Evolutionary conservation across 139 green algal species (phyloP), one percentile per base, ranked within the genome.

Genomic region (Tetraselmis chui): DNA sequence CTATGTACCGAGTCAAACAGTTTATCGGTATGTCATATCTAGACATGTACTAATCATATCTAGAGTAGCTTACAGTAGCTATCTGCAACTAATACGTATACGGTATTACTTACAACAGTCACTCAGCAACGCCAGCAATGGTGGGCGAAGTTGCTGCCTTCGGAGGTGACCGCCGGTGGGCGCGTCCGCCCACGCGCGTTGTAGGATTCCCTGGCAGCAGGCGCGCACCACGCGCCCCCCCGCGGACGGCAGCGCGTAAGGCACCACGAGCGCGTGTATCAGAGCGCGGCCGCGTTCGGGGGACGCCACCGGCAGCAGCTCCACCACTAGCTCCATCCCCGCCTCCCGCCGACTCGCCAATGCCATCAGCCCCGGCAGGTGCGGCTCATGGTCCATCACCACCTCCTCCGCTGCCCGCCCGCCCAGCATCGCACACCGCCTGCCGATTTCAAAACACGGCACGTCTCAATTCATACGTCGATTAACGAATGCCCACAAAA

Each of bases 81-180:
- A n/a, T n/a, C n/a, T n/a, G n/a, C n/a, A n/a, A n/a, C n/a, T n/a
- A n/a, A n/a, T n/a, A n/a, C n/a, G n/a, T n/a, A n/a, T n/a, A n/a
- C n/a, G n/a, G n/a, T n/a, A n/a, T n/a, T n/a, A n/a, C n/a, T n/a
- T n/a, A n/a, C n/a, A n/a, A n/a, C n/a, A n/a, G 27, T 84, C 77
- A 22, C 77, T 67, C 77, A 87, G 80, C 28, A 87, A 58, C 23
- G 28, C 78, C 67, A 87, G 80, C 80, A 87, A 77, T 22, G 84
- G 31, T 5, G 77, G 59, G 28, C 77, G 59, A 76, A 87, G 77
- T 67, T 25, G 11, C 45, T 67, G 11, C 18, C 11, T 18, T 67
- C 45, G 5, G 45, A 67, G 45, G 11, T 5, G 45, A 18, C 45
- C 18, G 45, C 45, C 45, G 11, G 45, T 18, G 5, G 45, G 45